Conservation (phyloP, 495 filamentous ascomycete species). For the Penicillium mononematosum region DNA sequence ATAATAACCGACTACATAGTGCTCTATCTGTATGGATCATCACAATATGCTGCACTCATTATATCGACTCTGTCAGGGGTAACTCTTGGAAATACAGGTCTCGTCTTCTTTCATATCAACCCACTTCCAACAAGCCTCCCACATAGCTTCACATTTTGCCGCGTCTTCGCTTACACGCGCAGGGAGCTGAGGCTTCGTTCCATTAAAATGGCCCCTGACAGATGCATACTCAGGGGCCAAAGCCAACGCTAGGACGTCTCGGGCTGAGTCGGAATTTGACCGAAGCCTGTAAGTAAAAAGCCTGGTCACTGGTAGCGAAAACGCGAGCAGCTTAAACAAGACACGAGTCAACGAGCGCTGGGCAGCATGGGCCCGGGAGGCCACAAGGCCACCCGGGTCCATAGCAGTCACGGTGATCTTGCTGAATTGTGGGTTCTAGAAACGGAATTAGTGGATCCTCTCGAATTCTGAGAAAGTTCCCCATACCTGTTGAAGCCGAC, state of each 20-base stretch:
- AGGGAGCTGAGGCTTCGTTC: conserved; percentile 35
- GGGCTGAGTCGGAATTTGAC: conserved; percentile 32
- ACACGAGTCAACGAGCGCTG: conserved; percentile 41
- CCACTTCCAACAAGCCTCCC: conserved; percentile 47
- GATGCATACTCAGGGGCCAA: conserved; percentile 25
- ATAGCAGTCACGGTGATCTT: conserved; percentile 47
- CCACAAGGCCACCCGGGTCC: conserved; percentile 45
- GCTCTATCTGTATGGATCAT: background rate
- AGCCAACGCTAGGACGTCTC: conserved; percentile 37
- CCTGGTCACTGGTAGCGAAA: conserved; percentile 34
- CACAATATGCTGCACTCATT: background rate
- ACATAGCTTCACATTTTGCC: conserved; percentile 43
- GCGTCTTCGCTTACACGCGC: conserved; percentile 39
- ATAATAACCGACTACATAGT: background rate
- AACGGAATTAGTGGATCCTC: background rate
- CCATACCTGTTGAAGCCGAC: conserved; percentile 31
- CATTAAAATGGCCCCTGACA: conserved; percentile 41
- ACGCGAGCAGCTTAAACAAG: conserved; percentile 34
- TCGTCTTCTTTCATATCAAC: conserved; percentile 11
- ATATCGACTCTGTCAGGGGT: background rate
- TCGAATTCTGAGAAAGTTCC: background rate
- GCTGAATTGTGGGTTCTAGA: conserved; percentile 30
- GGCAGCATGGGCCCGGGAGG: conserved; percentile 44
- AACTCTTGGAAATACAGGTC: conserved; percentile 6
- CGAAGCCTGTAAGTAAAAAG: conserved; percentile 9